Evolutionary conservation across 75 land plant genomes (phyloP).

Genomic region (Cryptomeria japonica): DNA sequence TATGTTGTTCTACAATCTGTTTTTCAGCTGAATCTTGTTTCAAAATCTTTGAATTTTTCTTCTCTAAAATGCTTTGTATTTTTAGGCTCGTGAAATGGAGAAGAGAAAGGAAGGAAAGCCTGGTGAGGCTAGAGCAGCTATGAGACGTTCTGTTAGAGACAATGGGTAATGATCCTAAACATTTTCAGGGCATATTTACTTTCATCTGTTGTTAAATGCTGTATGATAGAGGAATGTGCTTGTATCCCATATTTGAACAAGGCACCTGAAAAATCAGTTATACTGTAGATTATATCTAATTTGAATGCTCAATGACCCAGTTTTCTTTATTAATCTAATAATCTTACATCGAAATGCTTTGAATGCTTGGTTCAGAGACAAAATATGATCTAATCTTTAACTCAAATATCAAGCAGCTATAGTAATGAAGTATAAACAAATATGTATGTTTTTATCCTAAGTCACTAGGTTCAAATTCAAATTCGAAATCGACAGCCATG

Average conservation of each 20-base stretch:
- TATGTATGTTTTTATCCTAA: not conserved
- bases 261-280: not conserved
- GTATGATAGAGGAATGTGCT: not conserved
- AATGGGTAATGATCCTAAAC: constrained; percentile 56
- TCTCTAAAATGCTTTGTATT: not conserved
- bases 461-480: no score
- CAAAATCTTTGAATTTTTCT: constrained; percentile 10
- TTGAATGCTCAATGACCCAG: not conserved
- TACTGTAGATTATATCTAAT: not conserved
- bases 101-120: constrained; percentile 93
- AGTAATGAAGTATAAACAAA: not conserved
- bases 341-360: not conserved
- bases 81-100: constrained; percentile 96
- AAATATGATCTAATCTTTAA: not conserved
- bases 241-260: not conserved
- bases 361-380: not conserved
- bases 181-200: not conserved
- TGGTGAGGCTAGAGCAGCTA: constrained; percentile 83
- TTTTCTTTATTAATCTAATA: not conserved
- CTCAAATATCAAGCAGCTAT: not conserved
- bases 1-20: constrained; percentile 21
- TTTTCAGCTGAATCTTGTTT: constrained; percentile 11
- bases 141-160: constrained; percentile 90
- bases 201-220: not conserved
- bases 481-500: no score